Evolutionary conservation across 805 yeast species (phyloP), one percentile per base, ranked within the genome.

Genomic region (Helenozyma baotianmanensis): DNA sequence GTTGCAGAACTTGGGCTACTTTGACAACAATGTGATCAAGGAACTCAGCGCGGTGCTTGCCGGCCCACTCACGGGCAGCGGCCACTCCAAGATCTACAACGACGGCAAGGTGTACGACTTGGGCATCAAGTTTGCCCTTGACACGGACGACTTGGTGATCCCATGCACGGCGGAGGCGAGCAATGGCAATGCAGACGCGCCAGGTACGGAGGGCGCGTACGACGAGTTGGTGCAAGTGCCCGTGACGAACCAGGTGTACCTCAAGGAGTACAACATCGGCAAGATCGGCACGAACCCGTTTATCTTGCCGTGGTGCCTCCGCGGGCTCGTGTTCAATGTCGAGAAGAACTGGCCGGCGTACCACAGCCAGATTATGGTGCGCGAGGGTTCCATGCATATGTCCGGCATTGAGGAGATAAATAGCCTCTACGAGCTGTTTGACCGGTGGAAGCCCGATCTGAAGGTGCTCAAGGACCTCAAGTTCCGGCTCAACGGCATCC

Each of bases 51-150:
- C 47, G 3, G 27, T 37, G 23, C 35, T 29, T 41, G 92, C 94
- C 0, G 98, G 98, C 0, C 83, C 96, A 1, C 64, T 92, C 33
- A 90, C 96, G 0, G 96, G 97, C 3, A 89, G 92, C 6, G 98
- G 98, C 0, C 98, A 90, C 55, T 88, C 97, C 0, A 81, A 74
- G 42, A 78, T 92, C 17, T 90, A 90, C 57, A 82, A 84, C 48
- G 95, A 86, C 43, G 76, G 80, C 4, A 74, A 79, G 35, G 97
- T 92, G 1, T 90, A 90, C 53, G 85, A 80, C 43, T 53, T 85
- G 40, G 96, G 92, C 0, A 50, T 89, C 25, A 72, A 78, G 38
- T 81, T 83, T 52, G 74, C 85, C 2, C 58, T 89, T 14, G 88
- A 83, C 47, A 86, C 97, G 0, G 74, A 80, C 13, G 80, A 78